Base-by-base conservation (phyloP, 495 filamentous ascomycete species). In the Astrothelium subdiscretum region DNA sequence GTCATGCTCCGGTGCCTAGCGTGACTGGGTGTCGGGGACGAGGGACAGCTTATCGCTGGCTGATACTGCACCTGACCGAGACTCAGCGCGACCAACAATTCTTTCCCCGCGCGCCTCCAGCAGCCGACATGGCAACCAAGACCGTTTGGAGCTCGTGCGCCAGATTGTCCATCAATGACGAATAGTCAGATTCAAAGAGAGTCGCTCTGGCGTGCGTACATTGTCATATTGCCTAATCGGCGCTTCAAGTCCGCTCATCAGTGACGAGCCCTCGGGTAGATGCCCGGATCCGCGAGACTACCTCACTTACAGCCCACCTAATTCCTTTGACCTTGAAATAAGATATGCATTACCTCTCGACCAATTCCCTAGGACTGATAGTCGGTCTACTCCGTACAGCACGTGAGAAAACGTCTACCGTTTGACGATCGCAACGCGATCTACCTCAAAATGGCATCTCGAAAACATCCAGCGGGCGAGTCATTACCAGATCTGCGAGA, bases 11-110 rank as follows among this genome's bases (percentile, higher is more conserved):
- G 48, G 22, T 54, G 48, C 48, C 48, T 54, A 54, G 48, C 48
- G 48, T 54, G 48, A 54, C 48, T 26, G 13, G 48, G 5, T 20
- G 48, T 8, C 48, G 6, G 48, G 48, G 48, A 4, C 48, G 29
- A 24, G 48, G 48, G 11, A 20, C 48, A 29, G 12, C 48, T 54
- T 54, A 54, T 54, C 48, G 48, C 48, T 24, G 8, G 35, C 48
- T 54, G 48, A 54, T 54, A 54, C 48, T 54, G 48, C 48, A 54
- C 48, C 48, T 54, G 48, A 54, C 48, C 48, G 48, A 20, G 24
- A 54, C 12, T 18, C 43, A 20, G 6, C 24, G 29, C 48, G 24
- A 29, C 35, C 35, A 38, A 54, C 48, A 8, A 29, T 3, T n/a
- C 3, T 29, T 4, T 3, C 48, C 48, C 48, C 48, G 48, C 48